phyloP scores from a whole-genome alignment of 371 early-diverging fungal genomes.

The Coemansia sp. region DNA sequence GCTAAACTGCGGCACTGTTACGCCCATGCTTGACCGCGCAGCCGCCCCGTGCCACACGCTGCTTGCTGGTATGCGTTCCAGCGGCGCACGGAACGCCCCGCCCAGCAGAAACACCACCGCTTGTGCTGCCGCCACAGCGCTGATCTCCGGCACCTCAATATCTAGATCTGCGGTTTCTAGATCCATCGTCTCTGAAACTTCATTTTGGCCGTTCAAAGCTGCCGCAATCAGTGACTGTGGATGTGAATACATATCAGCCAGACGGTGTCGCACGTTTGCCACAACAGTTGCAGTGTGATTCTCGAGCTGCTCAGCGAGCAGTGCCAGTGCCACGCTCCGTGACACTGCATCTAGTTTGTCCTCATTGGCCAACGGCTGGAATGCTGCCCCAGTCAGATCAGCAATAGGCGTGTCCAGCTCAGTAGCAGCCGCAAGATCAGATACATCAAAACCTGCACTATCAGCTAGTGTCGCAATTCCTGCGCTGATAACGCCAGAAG shows the following conservation, averaged over 20 bases:
- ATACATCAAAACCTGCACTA: not conserved
- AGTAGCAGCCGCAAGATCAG: not conserved
- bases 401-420: not conserved
- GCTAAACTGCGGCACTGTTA: constrained; percentile 45
- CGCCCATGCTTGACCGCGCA: constrained; percentile 46
- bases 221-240: not conserved
- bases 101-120: constrained; percentile 22
- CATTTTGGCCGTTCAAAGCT: not conserved
- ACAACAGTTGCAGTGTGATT: constrained; percentile 7
- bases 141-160: not conserved
- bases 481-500: not conserved
- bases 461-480: constrained; percentile 10
- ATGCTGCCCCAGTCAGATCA: constrained; percentile 6
- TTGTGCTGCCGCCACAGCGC: not conserved
- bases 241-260: not conserved
- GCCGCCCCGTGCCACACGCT: constrained; percentile 1
- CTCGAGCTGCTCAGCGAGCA: constrained; percentile 17
- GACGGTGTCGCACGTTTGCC: constrained; percentile 3
- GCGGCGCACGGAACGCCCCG: constrained; percentile 22
- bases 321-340: constrained; percentile 14
- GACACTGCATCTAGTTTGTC: constrained; percentile 27
- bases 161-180: not conserved
- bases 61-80: constrained; percentile 14
- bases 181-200: not conserved
- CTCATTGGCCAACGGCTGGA: constrained; percentile 22